A percentile compares a stretch with the other conserved stretches of the same genome.
phyloP scores from a whole-genome alignment of 2,329 filamentous ascomycete genomes.

The Verticillium longisporum region DNA sequence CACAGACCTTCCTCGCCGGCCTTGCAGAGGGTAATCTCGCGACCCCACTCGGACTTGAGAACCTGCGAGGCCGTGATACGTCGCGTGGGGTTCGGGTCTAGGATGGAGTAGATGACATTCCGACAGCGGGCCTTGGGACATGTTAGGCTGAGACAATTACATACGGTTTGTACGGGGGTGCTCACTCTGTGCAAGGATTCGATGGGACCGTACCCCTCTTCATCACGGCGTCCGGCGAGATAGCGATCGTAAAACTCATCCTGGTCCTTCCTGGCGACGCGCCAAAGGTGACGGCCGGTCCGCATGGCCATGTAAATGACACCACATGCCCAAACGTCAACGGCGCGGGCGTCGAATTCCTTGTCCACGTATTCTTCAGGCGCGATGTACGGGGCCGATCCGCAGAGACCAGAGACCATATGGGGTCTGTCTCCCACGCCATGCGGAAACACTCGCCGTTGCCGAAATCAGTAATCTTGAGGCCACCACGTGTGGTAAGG shows the following conservation, averaged over 20 bases:
- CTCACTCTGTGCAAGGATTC: slow-evolving; percentile 91
- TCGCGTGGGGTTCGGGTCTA: slow-evolving; percentile 87
- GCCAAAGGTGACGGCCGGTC: slow-evolving; percentile 91
- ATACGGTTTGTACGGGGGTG: slow-evolving; percentile 12
- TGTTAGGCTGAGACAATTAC: neutral
- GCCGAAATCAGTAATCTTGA: slow-evolving; percentile 98
- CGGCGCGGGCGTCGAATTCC: slow-evolving; percentile 95
- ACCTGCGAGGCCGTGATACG: slow-evolving; percentile 95
- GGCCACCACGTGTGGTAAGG: slow-evolving; percentile 80
- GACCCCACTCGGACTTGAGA: slow-evolving; percentile 96
- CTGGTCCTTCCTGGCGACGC: slow-evolving; percentile 92
- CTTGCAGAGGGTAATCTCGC: slow-evolving; percentile 94
- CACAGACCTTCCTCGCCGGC: slow-evolving; percentile 93
- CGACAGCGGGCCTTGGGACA: slow-evolving; percentile 75
- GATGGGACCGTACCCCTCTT: slow-evolving; percentile 93
- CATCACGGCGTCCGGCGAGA: slow-evolving; percentile 83
- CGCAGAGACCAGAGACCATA: slow-evolving; percentile 95
- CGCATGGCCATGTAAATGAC: slow-evolving; percentile 99
- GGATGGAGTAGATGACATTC: slow-evolving; percentile 97
- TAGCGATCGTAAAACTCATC: slow-evolving; percentile 97
- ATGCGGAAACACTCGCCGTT: slow-evolving; percentile 99
- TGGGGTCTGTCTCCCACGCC: slow-evolving; percentile 98
- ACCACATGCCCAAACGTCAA: slow-evolving; percentile 96
- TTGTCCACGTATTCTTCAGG: slow-evolving; percentile 93
- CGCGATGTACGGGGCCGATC: slow-evolving; percentile 93